A percentile compares a stretch with the other conserved stretches of the same genome.
These are phyloP conservation scores for Neofusicoccum laricinum DNA, from an alignment of 2,329 filamentous ascomycete species.

Conservation along the genomic window DNA sequence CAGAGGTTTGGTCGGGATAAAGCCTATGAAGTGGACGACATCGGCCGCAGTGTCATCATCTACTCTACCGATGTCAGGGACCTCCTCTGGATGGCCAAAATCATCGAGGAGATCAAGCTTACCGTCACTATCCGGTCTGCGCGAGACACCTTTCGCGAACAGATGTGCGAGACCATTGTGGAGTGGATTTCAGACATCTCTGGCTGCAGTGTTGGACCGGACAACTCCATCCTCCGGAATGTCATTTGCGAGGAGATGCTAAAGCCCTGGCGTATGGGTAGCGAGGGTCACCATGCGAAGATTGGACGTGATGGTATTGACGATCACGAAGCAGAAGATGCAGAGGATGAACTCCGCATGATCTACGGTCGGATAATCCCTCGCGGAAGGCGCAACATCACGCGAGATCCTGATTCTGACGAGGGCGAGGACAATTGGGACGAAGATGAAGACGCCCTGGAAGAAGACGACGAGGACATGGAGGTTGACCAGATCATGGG, in stretches of 20 bases:
- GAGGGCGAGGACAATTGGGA: conserved; percentile 51
- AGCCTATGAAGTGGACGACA: conserved; percentile 83
- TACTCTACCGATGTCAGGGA: conserved; percentile 69
- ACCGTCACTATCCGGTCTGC: conserved; percentile 93
- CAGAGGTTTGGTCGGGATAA: conserved; percentile 66
- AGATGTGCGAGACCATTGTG: conserved; percentile 97
- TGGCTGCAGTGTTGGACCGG: conserved; percentile 78
- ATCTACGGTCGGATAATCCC: conserved; percentile 31
- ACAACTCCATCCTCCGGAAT: conserved; percentile 74
- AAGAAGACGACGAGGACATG: conserved; percentile 50
- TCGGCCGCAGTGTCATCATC: conserved; percentile 81
- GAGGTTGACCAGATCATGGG: conserved; percentile 43
- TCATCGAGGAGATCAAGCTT: conserved; percentile 92
- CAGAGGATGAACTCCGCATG: conserved; percentile 40
- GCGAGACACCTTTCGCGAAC: conserved; percentile 91
- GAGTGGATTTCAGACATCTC: conserved; percentile 95
- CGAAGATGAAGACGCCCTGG: conserved; percentile 40
- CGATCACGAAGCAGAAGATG: conserved; percentile 69
- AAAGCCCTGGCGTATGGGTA: conserved; percentile 82
- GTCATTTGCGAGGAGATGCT: conserved; percentile 90
- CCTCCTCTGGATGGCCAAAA: conserved; percentile 73
- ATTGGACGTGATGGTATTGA: conserved; percentile 78
- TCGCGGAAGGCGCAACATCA: conserved; percentile 23
- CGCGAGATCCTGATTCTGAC: conserved; percentile 33
- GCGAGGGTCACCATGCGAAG: conserved; percentile 73